Conservation (phyloP, 331 rosid genomes). For the Stylosanthes scabra region DNA sequence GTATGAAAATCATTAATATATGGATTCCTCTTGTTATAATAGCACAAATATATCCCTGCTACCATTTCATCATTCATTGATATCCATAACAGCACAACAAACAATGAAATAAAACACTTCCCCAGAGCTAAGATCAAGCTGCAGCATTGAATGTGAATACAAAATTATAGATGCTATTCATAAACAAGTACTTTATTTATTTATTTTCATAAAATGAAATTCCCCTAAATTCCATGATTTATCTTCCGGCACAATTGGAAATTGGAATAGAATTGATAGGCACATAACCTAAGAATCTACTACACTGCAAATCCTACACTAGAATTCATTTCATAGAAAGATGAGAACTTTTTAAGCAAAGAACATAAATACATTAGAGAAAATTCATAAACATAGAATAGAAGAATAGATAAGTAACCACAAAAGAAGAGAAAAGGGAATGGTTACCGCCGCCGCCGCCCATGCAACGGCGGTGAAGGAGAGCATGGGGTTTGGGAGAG, state of each 20-base stretch:
- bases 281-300: background rate
- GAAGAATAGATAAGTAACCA: background rate
- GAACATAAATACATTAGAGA: background rate
- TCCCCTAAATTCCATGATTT: background rate
- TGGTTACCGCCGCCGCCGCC: conserved; percentile 50
- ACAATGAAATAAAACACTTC: background rate
- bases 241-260: background rate
- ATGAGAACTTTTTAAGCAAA: conserved; percentile 4
- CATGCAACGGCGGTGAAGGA: conserved; percentile 58
- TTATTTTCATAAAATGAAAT: background rate
- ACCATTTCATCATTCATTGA: background rate
- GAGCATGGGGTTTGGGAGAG: conserved; percentile 41
- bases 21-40: background rate
- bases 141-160: background rate
- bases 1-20: background rate
- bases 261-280: background rate
- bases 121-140: conserved; percentile 1
- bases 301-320: background rate
- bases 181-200: background rate
- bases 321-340: background rate
- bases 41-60: background rate
- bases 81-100: too few relatives aligned
- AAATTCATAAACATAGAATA: background rate
- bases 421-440: background rate
- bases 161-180: background rate